Conservation (phyloP, 768 basidiomycete genomes). For the Tylopilus balloui region DNA sequence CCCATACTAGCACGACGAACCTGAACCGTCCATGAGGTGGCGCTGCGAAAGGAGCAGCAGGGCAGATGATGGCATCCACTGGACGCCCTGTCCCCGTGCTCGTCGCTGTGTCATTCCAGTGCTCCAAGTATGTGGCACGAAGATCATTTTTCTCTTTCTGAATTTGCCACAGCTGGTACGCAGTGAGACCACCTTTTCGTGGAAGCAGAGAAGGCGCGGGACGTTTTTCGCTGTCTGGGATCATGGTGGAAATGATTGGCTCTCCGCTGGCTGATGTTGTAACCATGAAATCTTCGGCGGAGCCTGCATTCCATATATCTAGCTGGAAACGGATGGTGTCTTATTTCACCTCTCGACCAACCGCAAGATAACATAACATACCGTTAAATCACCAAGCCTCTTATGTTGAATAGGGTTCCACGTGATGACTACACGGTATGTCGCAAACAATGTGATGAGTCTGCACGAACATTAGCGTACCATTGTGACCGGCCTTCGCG, state of each 20-base stretch:
- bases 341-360: neutral
- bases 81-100: slow-evolving; percentile 65
- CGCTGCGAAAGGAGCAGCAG: slow-evolving; percentile 56
- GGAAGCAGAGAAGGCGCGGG: slow-evolving; percentile 23
- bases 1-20: slow-evolving; percentile 31
- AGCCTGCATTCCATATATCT: slow-evolving; percentile 45
- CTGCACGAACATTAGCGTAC: slow-evolving; percentile 31
- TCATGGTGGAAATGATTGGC: slow-evolving; percentile 50
- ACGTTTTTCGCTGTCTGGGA: slow-evolving; percentile 26
- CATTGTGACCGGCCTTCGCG: slow-evolving; percentile 57
- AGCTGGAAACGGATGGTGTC: slow-evolving; percentile 21
- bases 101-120: slow-evolving; percentile 53
- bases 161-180: slow-evolving; percentile 65
- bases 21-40: slow-evolving; percentile 57
- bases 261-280: slow-evolving; percentile 44
- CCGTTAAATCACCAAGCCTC: slow-evolving; percentile 40
- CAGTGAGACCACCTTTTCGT: slow-evolving; percentile 33
- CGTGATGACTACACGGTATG: slow-evolving; percentile 50
- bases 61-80: slow-evolving; percentile 70
- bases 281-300: slow-evolving; percentile 42
- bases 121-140: slow-evolving; percentile 53
- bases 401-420: slow-evolving; percentile 58
- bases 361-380: slow-evolving; percentile 28
- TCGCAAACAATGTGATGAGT: neutral
- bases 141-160: slow-evolving; percentile 46